Evolutionary conservation across 257 asterid genomes (phyloP), one percentile per base, ranked within the genome.

Genomic region (Datura wrightii): DNA sequence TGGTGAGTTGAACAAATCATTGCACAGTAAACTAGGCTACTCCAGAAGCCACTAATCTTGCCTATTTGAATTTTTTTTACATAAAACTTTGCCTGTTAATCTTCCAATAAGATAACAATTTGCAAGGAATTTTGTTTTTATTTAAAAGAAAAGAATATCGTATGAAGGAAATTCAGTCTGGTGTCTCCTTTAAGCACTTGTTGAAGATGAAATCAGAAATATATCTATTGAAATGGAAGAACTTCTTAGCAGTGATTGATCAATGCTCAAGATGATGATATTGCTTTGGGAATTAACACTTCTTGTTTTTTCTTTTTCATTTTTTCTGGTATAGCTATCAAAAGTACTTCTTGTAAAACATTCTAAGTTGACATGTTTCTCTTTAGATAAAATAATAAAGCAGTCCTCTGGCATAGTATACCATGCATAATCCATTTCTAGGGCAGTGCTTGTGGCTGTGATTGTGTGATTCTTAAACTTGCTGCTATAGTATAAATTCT

Each of bases 381-480:
- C 66, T 59, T 59, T 59, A 11, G 66, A 8, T 59, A n/a, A 59
- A 59, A 59, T 59, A n/a, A 18, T 59, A 18, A n/a, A n/a, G 36
- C 31, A 10, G 34, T 59, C 65, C 65, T 58, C 65, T 58, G 14
- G 5, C 37, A 59, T 59, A n/a, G 66, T 59, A 18, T n/a, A 59
- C 36, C 66, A 59, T n/a, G 66, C 66, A n/a, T 36, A 59, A 59
- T 59, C 66, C 66, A 59, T 59, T 59, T 59, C 13, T 3, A 59
- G 36, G 66, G 66, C 66, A 59, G 66, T 7, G 66, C 66, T 59
- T 59, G 69, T 62, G 69, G 69, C 6, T 24, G 16, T 60, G 67
- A 60, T 60, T 18, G 67, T 60, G 67, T 60, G 67, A 7, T 19
- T 60, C 37, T 60, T 60, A 60, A 60, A 60, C 37, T 6, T n/a